Evolutionary conservation across 805 yeast species (phyloP).

Genomic region (Komagataella kurtzmanii): DNA sequence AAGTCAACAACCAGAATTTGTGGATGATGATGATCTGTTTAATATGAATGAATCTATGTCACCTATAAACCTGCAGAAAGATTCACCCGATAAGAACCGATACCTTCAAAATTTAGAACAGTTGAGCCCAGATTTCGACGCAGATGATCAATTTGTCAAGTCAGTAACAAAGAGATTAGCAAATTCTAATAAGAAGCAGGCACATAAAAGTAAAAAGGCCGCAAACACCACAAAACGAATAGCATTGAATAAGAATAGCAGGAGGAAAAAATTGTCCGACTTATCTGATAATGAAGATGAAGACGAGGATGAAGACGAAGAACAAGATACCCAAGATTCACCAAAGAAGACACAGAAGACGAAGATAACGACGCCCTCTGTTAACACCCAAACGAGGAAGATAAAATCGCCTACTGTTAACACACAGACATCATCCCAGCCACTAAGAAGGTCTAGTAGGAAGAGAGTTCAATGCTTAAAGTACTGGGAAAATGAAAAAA

Average conservation of each 20-base stretch:
- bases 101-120: conserved; percentile 4
- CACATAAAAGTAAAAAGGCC: not conserved
- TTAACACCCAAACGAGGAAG: conserved; percentile 4
- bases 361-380: conserved; percentile 3
- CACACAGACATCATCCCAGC: not conserved
- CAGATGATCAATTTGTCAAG: conserved; percentile 2
- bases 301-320: conserved; percentile 6
- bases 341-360: conserved; percentile 7
- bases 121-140: conserved; percentile 7
- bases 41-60: conserved; percentile 1
- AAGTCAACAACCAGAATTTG: conserved; percentile 1
- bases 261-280: conserved; percentile 2
- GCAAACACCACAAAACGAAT: conserved; percentile 19
- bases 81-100: conserved; percentile 2
- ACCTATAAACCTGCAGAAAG: conserved; percentile 1
- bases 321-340: conserved; percentile 9
- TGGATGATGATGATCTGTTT: not conserved
- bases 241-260: conserved; percentile 15
- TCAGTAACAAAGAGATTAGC: not conserved
- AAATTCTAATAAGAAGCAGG: conserved; percentile 2
- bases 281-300: conserved; percentile 1
- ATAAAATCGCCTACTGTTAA: conserved; percentile 1
- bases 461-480: conserved; percentile 60
- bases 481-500: conserved; percentile 73
- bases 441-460: conserved; percentile 48